Evolutionary conservation across 148 eudicot genomes (phyloP).

Genomic region (Chenopodium album): DNA sequence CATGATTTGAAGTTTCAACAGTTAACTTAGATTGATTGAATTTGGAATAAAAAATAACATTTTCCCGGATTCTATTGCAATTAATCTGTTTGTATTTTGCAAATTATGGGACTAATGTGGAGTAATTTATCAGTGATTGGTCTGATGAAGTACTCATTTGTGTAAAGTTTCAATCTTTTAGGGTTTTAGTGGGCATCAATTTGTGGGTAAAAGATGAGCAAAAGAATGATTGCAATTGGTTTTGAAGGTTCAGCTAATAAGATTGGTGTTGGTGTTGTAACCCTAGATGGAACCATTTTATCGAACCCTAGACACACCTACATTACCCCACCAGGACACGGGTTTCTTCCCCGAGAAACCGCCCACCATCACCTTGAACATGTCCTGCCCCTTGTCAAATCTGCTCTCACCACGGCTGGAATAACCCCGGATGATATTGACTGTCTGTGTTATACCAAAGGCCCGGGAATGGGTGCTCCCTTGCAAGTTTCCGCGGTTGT

Average conservation of each 20-base stretch:
- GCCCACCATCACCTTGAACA: slow-evolving; percentile 88
- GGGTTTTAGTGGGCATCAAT: not conserved
- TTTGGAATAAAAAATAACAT: no score
- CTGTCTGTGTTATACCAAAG: slow-evolving; percentile 93
- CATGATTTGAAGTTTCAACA: no score
- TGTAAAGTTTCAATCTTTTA: not conserved
- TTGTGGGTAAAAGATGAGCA: slow-evolving; percentile 36
- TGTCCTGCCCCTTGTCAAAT: slow-evolving; percentile 64
- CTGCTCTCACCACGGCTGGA: slow-evolving; percentile 60
- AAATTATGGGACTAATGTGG: no score
- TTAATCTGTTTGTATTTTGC: no score
- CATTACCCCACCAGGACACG: slow-evolving; percentile 94
- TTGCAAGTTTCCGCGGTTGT: slow-evolving; percentile 81
- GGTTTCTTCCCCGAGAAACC: slow-evolving; percentile 91
- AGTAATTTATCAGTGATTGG: no score
- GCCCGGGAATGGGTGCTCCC: slow-evolving; percentile 98
- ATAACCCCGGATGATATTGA: slow-evolving; percentile 64
- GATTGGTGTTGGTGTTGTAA: slow-evolving; percentile 55
- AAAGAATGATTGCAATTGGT: slow-evolving; percentile 73
- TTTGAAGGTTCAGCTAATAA: slow-evolving; percentile 97
- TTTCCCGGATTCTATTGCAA: no score
- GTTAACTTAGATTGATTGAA: no score
- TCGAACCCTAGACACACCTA: slow-evolving; percentile 93
- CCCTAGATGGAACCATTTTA: slow-evolving; percentile 76
- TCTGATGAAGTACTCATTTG: not conserved